phyloP scores from a whole-genome alignment of 495 filamentous ascomycete genomes.

The Margaritispora aquatica region DNA sequence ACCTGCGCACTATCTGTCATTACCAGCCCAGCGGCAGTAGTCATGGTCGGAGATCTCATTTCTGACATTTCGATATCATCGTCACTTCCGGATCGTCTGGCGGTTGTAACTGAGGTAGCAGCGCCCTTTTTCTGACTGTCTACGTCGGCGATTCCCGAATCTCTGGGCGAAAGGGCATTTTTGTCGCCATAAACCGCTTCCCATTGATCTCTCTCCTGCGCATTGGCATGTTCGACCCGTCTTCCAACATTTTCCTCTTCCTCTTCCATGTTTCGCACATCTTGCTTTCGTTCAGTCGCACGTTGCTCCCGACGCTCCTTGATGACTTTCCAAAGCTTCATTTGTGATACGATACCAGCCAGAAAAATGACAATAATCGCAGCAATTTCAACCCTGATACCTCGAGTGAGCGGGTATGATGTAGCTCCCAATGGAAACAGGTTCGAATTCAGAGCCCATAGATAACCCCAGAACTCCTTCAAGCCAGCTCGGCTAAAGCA shows the following conservation, averaged over 20 bases:
- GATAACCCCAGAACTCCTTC: constrained; percentile 94
- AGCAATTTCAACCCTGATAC: constrained; percentile 81
- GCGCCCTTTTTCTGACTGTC: constrained; percentile 45
- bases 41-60: constrained; percentile 24
- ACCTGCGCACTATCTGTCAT: constrained; percentile 26
- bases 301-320: constrained; percentile 61
- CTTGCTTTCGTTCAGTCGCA: constrained; percentile 47
- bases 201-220: constrained; percentile 67
- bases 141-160: constrained; percentile 48
- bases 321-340: constrained; percentile 84
- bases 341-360: constrained; percentile 74
- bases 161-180: constrained; percentile 26
- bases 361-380: constrained; percentile 66
- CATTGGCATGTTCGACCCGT: constrained; percentile 60
- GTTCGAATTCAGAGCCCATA: constrained; percentile 78
- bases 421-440: constrained; percentile 69
- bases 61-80: constrained; percentile 31
- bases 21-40: constrained; percentile 26
- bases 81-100: constrained; percentile 24
- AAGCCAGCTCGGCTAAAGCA: constrained; percentile 84
- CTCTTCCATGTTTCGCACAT: constrained; percentile 53
- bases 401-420: constrained; percentile 82
- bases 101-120: constrained; percentile 27
- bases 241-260: constrained; percentile 65
- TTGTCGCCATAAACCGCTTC: constrained; percentile 69